Base-by-base conservation (phyloP, 805 yeast genomes). In the Cyberlindnera euphorbiae region DNA sequence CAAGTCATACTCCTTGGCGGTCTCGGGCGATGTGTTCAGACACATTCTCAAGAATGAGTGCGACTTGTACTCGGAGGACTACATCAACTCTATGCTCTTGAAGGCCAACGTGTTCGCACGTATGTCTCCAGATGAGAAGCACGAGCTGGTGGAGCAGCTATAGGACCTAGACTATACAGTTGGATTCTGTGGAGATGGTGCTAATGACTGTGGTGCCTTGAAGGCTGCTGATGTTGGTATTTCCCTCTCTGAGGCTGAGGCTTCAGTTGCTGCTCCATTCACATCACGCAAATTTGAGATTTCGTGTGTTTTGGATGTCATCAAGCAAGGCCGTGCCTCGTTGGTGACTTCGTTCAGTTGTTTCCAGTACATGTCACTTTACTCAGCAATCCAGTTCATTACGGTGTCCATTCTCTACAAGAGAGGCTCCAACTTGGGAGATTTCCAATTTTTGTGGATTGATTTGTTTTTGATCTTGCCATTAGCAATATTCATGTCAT, bases 161-260 rank as follows among this genome's bases (percentile, higher is more conserved):
- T 96, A 88, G 58, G 71, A 67, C 16, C 55, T 93, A 15, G 96
- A 89, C 52, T 90, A 90, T 56, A 86, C 95, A 0, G 95, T 87
- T 32, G 96, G 97, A 3, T 93, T 93, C 60, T 93, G 97, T 63
- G 99, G 99, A 25, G 99, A 93, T 63, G 99, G 99, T 46, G 99
- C 99, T 6, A 93, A 93, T 60, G 99, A 93, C 56, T 93, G 97
- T 62, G 98, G 98, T 48, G 99, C 99, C 0, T 67, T 93, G 39
- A 93, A 90, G 53, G 96, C 96, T 11, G 97, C 98, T 0, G 96
- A 93, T 62, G 95, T 94, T 33, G 99, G 99, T 13, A 78, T 93
- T 14, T 90, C 97, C 0, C 64, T 93, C 32, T 85, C 96, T 19
- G 98, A 93, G 58, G 98, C 97, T 0, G 99, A 93, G 56, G 98